Evolutionary conservation across 176 grass and related monocot genomes (phyloP), one percentile per base, ranked within the genome.

Genomic region (Microstegium vimineum): DNA sequence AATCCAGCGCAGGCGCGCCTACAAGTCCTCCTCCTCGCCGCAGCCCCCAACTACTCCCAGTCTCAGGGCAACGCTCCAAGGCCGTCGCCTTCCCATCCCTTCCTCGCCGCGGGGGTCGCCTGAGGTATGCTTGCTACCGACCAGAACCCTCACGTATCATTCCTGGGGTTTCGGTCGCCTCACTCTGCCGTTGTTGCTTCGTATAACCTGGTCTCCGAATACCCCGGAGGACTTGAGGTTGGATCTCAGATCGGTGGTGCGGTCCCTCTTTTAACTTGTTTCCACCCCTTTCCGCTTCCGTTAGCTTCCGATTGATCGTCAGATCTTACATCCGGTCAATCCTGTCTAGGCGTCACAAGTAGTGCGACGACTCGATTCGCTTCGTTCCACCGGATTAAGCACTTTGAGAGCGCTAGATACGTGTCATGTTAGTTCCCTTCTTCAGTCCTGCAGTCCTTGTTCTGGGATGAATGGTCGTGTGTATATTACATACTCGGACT

Each of bases 31-130:
- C 30, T 45, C 45, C 38, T 52, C 38, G 2, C 22, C 34, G 13
- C 65, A 57, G 1, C 32, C 32, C 36, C 47, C 66, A 81, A 60
- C n/a, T 59, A 59, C 46, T 31, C 65, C 14, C 31, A 25, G 77
- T 49, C 56, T 20, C n/a, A 3, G 42, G 10, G 22, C 80, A 23
- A 76, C 35, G 41, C 17, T 72, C 67, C 77, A 42, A 84, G 3
- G 2, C 42, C 47, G 23, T 57, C 82, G 15, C 56, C 5, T 65
- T 81, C 73, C 16, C 36, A 25, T 38, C 35, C 74, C 1, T 60
- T 40, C 65, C 20, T 83, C 41, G 23, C 45, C 34, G 10, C 42
- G 25, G 76, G 84, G 91, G 70, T 73, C 34, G 78, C 87, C 87
- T 80, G 78, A 80, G 78, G 64, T 80, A 68, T 6, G 56, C 28